Evolutionary conservation across 139 green algal species (phyloP), one percentile per base, ranked within the genome.

Genomic region (Ettlia oleoabundans): DNA sequence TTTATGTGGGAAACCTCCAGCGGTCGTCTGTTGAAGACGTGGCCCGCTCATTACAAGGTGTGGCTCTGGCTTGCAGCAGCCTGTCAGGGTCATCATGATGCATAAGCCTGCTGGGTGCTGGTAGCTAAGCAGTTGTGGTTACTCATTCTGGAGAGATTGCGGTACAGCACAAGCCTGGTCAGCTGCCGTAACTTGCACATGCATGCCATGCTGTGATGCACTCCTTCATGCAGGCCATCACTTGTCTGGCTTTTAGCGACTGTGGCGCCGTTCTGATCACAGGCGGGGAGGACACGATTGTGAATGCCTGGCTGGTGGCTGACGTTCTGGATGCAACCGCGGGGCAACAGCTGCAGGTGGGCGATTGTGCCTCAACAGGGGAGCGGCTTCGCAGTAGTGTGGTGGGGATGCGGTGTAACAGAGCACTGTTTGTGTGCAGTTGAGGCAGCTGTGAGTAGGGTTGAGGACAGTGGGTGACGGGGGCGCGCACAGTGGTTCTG

Each of bases 21-120:
- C 0, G 96, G 96, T 1, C 81, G 86, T 13, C 87, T 98, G 42
- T 85, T 99, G 77, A 86, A 87, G 13, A 89, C 41, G 24, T 98
- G 95, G 96, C 76, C 90, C 10, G 93, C 90, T 2, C 96, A 98
- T 86, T 98, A 97, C 91, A 96, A 96, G 88, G 92, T 91, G 63
- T 15, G 15, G 47, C n/a, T n/a, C n/a, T n/a, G n/a, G n/a, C n/a
- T n/a, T 65, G 55, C 55, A 65, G 55, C 21, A 22, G 55, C 55
- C 55, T 65, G 55, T 22, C 55, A n/a, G n/a, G n/a, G n/a, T n/a
- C n/a, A n/a, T n/a, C n/a, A n/a, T n/a, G n/a, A n/a, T n/a, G n/a
- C n/a, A n/a, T n/a, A n/a, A n/a, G n/a, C n/a, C n/a, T n/a, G n/a
- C n/a, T n/a, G n/a, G n/a, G n/a, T n/a, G n/a, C n/a, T n/a, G n/a